Conservation (phyloP, 2,329 filamentous ascomycete species). For the Scedosporium apiospermum region DNA sequence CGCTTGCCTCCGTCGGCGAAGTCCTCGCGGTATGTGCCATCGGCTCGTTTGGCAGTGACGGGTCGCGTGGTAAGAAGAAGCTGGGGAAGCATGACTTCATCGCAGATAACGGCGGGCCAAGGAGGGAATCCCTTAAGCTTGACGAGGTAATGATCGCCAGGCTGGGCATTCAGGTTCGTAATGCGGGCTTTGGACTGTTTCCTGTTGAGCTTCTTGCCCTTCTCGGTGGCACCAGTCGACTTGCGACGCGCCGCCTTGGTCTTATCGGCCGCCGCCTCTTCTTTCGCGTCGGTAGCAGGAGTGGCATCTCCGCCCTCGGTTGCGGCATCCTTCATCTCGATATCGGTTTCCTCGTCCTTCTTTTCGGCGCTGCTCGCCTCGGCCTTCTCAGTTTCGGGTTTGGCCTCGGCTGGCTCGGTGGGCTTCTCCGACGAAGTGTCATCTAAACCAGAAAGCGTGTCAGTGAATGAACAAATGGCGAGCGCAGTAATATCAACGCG, state of each 20-base stretch:
- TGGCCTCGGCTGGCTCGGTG: background rate
- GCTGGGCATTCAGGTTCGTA: constrained; percentile 68
- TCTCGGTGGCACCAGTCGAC: constrained; percentile 55
- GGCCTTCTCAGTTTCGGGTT: constrained; percentile 3
- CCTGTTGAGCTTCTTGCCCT: constrained; percentile 74
- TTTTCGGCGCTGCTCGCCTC: constrained; percentile 7
- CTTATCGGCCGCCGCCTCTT: constrained; percentile 27
- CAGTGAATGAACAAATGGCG: background rate
- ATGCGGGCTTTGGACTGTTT: constrained; percentile 71
- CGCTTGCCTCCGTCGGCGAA: constrained; percentile 85
- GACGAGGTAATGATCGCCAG: constrained; percentile 86
- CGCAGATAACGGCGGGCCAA: constrained; percentile 90
- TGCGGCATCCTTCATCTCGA: constrained; percentile 11
- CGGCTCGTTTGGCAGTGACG: constrained; percentile 69
- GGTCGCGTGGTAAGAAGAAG: constrained; percentile 69
- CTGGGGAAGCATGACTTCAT: constrained; percentile 86
- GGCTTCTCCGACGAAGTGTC: background rate
- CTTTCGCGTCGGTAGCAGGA: constrained; percentile 20
- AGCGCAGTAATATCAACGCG: no score
- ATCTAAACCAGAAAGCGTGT: background rate
- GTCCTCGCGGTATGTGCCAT: constrained; percentile 81
- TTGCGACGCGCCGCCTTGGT: constrained; percentile 54
- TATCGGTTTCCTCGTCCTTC: constrained; percentile 1
- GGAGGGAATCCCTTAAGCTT: constrained; percentile 90
- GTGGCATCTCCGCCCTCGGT: constrained; percentile 17